These are phyloP conservation scores for Triangularia verruculosa DNA, from an alignment of 2,329 filamentous ascomycete genomes.

Conservation along the genomic window DNA sequence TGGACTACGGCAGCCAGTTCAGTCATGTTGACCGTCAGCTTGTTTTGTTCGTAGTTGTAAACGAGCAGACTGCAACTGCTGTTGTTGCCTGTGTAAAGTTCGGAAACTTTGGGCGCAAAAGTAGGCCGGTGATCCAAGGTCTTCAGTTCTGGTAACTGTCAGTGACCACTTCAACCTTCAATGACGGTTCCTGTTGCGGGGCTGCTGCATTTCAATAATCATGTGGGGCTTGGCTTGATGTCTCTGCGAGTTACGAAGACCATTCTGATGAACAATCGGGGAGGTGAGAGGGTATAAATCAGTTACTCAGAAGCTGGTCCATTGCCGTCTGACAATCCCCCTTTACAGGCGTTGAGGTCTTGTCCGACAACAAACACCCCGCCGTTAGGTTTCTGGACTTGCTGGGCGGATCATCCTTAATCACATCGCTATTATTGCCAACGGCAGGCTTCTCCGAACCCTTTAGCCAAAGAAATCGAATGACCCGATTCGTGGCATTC, in stretches of 20 bases:
- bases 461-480: not conserved
- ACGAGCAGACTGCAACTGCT: not conserved
- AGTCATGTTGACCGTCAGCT: not conserved
- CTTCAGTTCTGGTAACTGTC: not conserved
- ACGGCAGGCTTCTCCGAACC: not conserved
- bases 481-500: not conserved
- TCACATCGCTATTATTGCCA: not conserved
- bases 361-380: not conserved
- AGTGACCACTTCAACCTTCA: not conserved
- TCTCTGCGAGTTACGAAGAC: too few relatives aligned
- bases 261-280: too few relatives aligned
- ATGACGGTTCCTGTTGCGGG: not conserved
- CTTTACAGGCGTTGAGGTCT: not conserved
- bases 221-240: too few relatives aligned
- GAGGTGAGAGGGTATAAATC: too few relatives aligned
- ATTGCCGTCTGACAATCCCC: not conserved
- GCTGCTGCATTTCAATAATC: too few relatives aligned
- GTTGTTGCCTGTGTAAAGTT: not conserved
- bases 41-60: not conserved
- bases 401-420: not conserved
- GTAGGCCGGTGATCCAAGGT: not conserved
- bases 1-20: not conserved
- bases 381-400: not conserved
- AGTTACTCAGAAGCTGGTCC: not conserved
- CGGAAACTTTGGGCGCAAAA: not conserved